Base-by-base conservation (phyloP, 495 filamentous ascomycete species). In the Trypethelium eluteriae region DNA sequence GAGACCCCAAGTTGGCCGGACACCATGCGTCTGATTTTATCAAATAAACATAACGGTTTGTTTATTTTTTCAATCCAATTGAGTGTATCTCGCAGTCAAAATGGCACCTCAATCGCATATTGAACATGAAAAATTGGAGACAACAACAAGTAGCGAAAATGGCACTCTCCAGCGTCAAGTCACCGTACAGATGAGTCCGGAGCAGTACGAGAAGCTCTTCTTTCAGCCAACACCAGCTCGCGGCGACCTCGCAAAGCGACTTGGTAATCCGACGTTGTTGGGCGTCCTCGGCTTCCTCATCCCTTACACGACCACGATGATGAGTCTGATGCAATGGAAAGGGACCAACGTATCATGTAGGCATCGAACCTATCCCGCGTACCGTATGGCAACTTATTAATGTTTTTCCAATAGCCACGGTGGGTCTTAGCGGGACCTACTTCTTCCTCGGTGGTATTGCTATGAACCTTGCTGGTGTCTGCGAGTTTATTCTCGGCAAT, bases 401-500 rank as follows among this genome's bases (percentile, higher is more conserved):
- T n/a, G 2, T 34, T 38, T 25, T 32, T 35, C 3, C 3, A 14
- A 6, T 16, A 65, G 63, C 65, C 12, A 14, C 66, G 9, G 56
- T 62, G 2, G 71, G 66, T 9, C 39, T 73, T 18, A 67, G 64
- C 34, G 71, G 71, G 4, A 63, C 65, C 41, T 73, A 72, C 39
- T 73, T 69, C 63, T 73, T 73, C 66, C 36, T 73, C 2, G 71
- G 71, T 47, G 32, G 46, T 38, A 73, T 73, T 66, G 71, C 66
- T 2, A 73, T 73, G 71, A 67, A 65, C 18, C 3, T 73, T 35
- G 71, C 71, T 53, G 71, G 69, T 14, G 53, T 73, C 38, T 62
- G 46, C 38, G 71, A 73, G 65, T 71, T 73, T 41, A 68, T 73
- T 11, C 67, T 73, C 1, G 71, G 71, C 6, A 73, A 73, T 67